Base-by-base conservation (phyloP, 2,329 filamentous ascomycete species). In the Stagonosporopsis tanaceti region DNA sequence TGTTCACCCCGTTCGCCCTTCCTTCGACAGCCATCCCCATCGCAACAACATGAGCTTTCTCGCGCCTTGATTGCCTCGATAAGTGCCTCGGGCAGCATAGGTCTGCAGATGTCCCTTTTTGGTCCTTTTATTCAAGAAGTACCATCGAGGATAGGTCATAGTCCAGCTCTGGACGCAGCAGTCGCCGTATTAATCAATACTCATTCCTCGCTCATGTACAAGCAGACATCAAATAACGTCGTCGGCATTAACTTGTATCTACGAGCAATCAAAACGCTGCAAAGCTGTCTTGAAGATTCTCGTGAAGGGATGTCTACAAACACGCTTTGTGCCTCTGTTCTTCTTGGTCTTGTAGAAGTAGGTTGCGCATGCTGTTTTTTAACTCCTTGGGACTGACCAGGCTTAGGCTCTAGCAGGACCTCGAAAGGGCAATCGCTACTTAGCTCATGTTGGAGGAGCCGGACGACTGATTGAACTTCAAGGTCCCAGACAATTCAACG, bases 261-360 rank as follows among this genome's bases (percentile, higher is more conserved):
- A 2, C 58, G 64, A n/a, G 72, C 72, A 3, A 70, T 75, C 27
- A 71, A 68, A 44, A 66, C 53, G 8, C 52, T 75, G 14, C 69
- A 74, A 38, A 48, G 38, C 30, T 69, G 65, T 34, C 62, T 75
- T 12, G 70, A 72, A 45, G 64, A 73, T 50, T 64, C 64, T 3
- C 47, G 57, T n/a, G 50, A 73, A 38, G 69, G 70, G 11, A 63
- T 70, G 59, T 75, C 71, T 4, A 62, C 71, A 1, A 73, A 74
- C 47, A 75, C 72, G 5, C 68, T 75, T 6, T 73, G 72, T 51
- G 72, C 72, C 41, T 68, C 70, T 6, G 64, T 75, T 30, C 61
- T 74, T 2, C 60, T 75, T 7, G 67, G 71, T 6, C 41, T 75
- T 14, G 71, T 75, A 15, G 72, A 75, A 56, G 72, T 74, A 53